Evolutionary conservation across 345 rosid genomes (phyloP), one percentile per base, ranked within the genome.

Genomic region (Salix brachista): DNA sequence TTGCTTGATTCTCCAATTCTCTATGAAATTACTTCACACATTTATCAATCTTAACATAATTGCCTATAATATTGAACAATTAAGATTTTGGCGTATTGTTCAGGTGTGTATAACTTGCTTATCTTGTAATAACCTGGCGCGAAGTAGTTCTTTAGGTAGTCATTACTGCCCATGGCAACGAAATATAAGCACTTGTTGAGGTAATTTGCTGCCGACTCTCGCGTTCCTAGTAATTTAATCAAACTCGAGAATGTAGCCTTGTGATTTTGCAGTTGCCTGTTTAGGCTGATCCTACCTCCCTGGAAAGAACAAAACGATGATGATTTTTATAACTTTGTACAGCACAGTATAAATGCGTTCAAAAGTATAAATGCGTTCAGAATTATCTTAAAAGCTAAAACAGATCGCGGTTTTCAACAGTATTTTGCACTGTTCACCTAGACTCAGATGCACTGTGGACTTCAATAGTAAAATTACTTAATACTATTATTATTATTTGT

Each of bases 111-210:
- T 4, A 42, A 16, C 8, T 9, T 25, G 48, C 73, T 67, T n/a
- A 61, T 66, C 9, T 19, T 0, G 50, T 79, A 79, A 44, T 5
- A 3, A 18, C 2, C 23, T 5, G 81, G 77, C 73, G 67, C 16
- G 69, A 79, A 26, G 28, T 26, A 26, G 28, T 26, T 26, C 1
- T 26, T 26, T 26, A 1, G 28, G 28, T 26, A 26, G 28, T 26
- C 28, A 26, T 26, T 26, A 26, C 48, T 79, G 11, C 77, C 77
- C 25, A 79, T 42, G 19, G 67, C 48, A 25, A 79, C 36, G 3
- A 68, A 79, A 68, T 52, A 73, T 26, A 73, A 25, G 77, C 81
- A 79, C 74, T 44, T 79, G 67, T 52, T 79, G 13, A 67, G 46
- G 73, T 79, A 58, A 16, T 67, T 30, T 16, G 81, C 36, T 25